phyloP scores from a whole-genome alignment of 1,139 yeast genomes.

The Torulaspora globosa region DNA sequence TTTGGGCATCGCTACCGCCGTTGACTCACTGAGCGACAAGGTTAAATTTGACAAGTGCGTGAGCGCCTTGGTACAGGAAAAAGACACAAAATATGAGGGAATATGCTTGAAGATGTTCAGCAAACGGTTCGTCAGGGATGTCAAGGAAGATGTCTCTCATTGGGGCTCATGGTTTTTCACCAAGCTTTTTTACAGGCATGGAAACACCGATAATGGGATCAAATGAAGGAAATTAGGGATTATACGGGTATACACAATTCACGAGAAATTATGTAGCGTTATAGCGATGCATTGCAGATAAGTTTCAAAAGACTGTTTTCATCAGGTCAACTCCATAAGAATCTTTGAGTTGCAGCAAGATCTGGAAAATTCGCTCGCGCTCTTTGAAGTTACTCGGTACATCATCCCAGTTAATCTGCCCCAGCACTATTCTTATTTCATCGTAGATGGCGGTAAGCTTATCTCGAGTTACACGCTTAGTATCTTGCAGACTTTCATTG shows the following conservation, averaged over 20 bases:
- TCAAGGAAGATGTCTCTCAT: constrained; percentile 15
- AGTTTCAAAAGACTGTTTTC: background rate
- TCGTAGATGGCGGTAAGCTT: constrained; percentile 18
- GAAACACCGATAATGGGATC: constrained; percentile 11
- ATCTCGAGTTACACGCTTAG: constrained; percentile 14
- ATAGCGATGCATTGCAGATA: background rate
- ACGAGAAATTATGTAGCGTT: background rate
- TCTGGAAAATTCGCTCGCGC: constrained; percentile 13
- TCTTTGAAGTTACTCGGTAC: constrained; percentile 19
- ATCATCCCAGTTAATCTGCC: constrained; percentile 25
- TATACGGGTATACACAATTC: background rate
- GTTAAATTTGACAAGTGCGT: constrained; percentile 23
- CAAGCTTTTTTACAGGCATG: constrained; percentile 12
- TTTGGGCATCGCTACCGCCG: constrained; percentile 17
- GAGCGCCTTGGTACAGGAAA: constrained; percentile 12
- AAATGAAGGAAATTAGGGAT: background rate
- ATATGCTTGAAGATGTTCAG: constrained; percentile 20
- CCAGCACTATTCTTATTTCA: constrained; percentile 16
- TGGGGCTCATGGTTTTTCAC: constrained; percentile 26
- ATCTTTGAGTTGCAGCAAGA: constrained; percentile 17
- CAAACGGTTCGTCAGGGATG: constrained; percentile 14
- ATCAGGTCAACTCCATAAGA: constrained; percentile 13
- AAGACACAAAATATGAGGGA: constrained; percentile 22
- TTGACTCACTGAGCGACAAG: constrained; percentile 20
- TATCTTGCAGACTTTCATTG: constrained; percentile 13